Conservation (phyloP, 306 rosid species). For the Inga leiocalycina region DNA sequence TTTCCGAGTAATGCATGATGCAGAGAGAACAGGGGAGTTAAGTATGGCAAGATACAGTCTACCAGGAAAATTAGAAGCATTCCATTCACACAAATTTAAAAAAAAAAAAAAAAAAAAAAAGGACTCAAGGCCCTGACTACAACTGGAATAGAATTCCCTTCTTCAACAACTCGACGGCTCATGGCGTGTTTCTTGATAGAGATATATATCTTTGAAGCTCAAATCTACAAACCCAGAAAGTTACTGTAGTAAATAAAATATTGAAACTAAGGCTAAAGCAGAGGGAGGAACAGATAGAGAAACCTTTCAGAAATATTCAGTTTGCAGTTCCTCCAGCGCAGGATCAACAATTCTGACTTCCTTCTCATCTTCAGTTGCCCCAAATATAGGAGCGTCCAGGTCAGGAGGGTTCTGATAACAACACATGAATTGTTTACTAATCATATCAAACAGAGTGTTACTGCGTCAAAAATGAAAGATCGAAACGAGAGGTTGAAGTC, state of each 20-base stretch:
- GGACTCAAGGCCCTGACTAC: conserved; percentile 21
- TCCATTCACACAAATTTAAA: conserved; percentile 1
- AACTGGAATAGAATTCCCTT: conserved; percentile 23
- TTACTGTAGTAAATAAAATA: not conserved
- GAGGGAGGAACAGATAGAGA: not conserved
- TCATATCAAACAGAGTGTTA: not conserved
- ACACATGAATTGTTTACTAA: not conserved
- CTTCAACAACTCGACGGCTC: conserved; percentile 16
- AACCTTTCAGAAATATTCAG: conserved; percentile 65
- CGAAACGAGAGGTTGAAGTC: not conserved
- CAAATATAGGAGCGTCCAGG: conserved; percentile 68
- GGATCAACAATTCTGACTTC: conserved; percentile 52
- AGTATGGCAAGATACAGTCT: not conserved
- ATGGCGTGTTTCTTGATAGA: conserved; percentile 28
- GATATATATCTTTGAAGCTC: conserved; percentile 18
- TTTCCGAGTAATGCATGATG: not conserved
- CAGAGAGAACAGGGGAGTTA: not conserved
- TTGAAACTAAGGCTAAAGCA: not conserved
- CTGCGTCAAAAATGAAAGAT: not conserved
- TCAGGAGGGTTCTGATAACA: conserved; percentile 75
- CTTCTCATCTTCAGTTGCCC: conserved; percentile 53
- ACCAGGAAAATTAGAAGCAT: not conserved
- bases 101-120: not conserved
- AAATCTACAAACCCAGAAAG: conserved; percentile 31
- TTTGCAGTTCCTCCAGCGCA: conserved; percentile 56